Evolutionary conservation across 495 filamentous ascomycete species (phyloP), one percentile per base, ranked within the genome.

Genomic region (Lasiosphaeria miniovina): DNA sequence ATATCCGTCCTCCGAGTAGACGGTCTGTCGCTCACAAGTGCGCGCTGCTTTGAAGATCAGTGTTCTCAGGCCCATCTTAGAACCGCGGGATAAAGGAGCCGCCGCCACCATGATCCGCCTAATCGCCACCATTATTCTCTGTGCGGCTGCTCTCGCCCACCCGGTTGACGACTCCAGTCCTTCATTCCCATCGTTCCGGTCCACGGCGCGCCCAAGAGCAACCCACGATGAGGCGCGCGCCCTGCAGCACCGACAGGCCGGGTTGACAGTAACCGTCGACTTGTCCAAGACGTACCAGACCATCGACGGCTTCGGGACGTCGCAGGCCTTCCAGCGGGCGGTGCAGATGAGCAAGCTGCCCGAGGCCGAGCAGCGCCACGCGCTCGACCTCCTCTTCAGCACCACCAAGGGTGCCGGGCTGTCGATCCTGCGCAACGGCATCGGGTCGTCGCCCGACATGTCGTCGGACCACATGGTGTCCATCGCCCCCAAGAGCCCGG

Each of bases 361-460:
- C 8, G 70, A 69, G 35, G 51, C 57, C 1, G 67, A 71, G 36
- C 72, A 78, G 49, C 73, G 72, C 12, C 58, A 73, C 9, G 71
- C 65, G 10, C 64, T 82, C 0, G 78, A 82, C 52, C 69, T 73
- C 14, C 70, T 85, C 6, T 84, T 82, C 64, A 77, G 64, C 66
- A 74, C 60, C 10, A 69, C 63, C 1, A 73, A 63, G 0, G 81
- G 81, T 2, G 81, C 81, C 3, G 81, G 82, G 3, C 63, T 84
- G 24, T 73, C 76, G 14, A 83, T 84, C 54, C 65, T 84, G 8
- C 79, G 82, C 24, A 84, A 85, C 61, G 74, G 81, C n/a, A 78
- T 84, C 61, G 79, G 79, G 0, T 80, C 79, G 1, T 75, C 69
- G 33, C 68, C 71, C 0, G 74, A 72, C 57, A 72, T 72, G 59